Base-by-base conservation (phyloP, 192 early-diverging fungal species). In the Globomyces pollinis-pini region DNA sequence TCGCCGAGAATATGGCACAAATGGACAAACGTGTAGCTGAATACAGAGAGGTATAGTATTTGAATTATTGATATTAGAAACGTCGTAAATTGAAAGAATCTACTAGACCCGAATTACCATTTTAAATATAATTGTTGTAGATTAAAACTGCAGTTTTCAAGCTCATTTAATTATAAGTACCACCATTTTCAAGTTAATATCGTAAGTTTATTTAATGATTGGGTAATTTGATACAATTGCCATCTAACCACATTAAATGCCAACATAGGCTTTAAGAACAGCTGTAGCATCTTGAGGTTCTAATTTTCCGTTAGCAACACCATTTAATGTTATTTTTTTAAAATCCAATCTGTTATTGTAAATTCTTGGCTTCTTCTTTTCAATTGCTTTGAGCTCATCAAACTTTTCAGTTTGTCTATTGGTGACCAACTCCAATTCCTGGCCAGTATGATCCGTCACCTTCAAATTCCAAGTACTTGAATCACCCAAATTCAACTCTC, bases 391-490 rank as follows among this genome's bases (percentile, higher is more conserved):
- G 3, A 5, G 33, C 7, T 33, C 57, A 11, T 26, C 34, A 12
- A 73, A 57, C 20, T 34, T 11, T 7, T 39, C 24, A 13, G 59
- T 30, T 30, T 71, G 65, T 23, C 47, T 21, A 3, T 34, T 59
- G 13, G 65, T 36, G 12, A 79, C 55, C 0, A 52, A 34, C 12
- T 26, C 56, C 31, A 67, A 45, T 13, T 23, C 47, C 20, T 36
- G 42, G 0, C 65, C 64, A 6, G 11, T 61, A 9, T 45, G 57
- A 36, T 67, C 69, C 3, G 18, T 44, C 30, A 78, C 31, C 13
- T 60, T 26, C 3, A 80, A 68, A 15, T 69, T 63, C 78, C 78
- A 80, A 12, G 74, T 77, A 55, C 73, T 72, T 36, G 12, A 53
- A 50, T 80, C 75, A 23, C 23, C 64, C 1, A 78, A 52, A 18